Evolutionary conservation across 2,329 filamentous ascomycete genomes (phyloP).

Genomic region (Myriosclerotinia scirpicola): DNA sequence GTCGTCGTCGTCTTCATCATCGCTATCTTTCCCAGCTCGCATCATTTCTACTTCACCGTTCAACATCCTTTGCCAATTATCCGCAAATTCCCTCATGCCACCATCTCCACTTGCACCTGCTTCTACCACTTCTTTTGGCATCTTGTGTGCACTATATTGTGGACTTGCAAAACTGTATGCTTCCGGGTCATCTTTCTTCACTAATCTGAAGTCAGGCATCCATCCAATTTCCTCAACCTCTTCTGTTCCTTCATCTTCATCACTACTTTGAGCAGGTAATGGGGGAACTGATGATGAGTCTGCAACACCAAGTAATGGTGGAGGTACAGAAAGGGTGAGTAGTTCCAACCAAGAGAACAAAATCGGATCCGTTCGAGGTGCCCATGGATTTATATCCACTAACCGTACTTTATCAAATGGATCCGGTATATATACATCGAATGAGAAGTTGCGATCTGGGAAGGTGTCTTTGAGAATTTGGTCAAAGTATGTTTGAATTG

Average conservation of each 20-base stretch:
- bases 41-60: slow-evolving; percentile 44
- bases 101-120: slow-evolving; percentile 67
- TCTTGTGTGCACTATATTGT: slow-evolving; percentile 91
- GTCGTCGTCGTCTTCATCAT: slow-evolving; percentile 38
- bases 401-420: slow-evolving; percentile 61
- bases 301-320: slow-evolving; percentile 54
- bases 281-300: slow-evolving; percentile 39
- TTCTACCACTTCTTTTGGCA: slow-evolving; percentile 88
- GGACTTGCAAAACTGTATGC: slow-evolving; percentile 83
- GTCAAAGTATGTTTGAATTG: slow-evolving; percentile 76
- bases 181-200: slow-evolving; percentile 82
- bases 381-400: slow-evolving; percentile 96
- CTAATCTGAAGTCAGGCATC: slow-evolving; percentile 75
- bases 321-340: slow-evolving; percentile 65
- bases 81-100: slow-evolving; percentile 77
- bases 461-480: slow-evolving; percentile 73
- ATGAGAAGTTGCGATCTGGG: slow-evolving; percentile 78
- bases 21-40: slow-evolving; percentile 44
- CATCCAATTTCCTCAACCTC: slow-evolving; percentile 54
- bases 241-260: slow-evolving; percentile 50
- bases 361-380: slow-evolving; percentile 80
- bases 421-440: slow-evolving; percentile 89
- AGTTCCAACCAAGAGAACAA: slow-evolving; percentile 91
- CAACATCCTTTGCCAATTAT: slow-evolving; percentile 66
- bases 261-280: slow-evolving; percentile 42